A percentile compares a stretch with the other conserved stretches of the same genome.
These are phyloP conservation scores for Trichocomaceae sp. DNA, from an alignment of 2,329 filamentous ascomycete species.

Conservation along the genomic window DNA sequence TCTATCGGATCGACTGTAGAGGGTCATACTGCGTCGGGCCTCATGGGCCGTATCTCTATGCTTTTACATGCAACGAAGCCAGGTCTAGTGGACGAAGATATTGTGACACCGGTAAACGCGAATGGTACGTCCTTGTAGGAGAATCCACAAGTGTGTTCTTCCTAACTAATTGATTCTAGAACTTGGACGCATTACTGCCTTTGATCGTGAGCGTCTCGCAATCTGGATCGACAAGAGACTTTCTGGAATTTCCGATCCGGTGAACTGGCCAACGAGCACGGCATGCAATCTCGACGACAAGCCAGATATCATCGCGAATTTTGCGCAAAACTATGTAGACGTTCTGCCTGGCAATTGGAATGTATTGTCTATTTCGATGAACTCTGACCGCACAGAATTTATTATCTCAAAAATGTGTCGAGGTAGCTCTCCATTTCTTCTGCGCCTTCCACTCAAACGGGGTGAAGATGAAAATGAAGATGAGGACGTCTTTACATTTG, in stretches of 20 bases:
- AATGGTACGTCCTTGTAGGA: slow-evolving; percentile 29
- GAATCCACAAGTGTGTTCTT: neutral
- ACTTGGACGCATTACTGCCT: slow-evolving; percentile 37
- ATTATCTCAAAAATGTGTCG: slow-evolving; percentile 80
- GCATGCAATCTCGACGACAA: slow-evolving; percentile 17
- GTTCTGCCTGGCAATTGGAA: slow-evolving; percentile 79
- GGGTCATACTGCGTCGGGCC: slow-evolving; percentile 31
- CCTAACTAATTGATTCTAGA: slow-evolving; percentile 21
- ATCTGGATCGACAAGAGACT: slow-evolving; percentile 43
- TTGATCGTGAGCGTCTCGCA: slow-evolving; percentile 32
- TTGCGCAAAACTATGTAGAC: slow-evolving; percentile 76
- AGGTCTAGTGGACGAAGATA: slow-evolving; percentile 21
- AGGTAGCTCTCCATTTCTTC: slow-evolving; percentile 70
- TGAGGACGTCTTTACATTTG: slow-evolving; percentile 78
- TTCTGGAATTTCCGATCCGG: slow-evolving; percentile 37
- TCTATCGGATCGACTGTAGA: slow-evolving; percentile 35
- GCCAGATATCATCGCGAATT: slow-evolving; percentile 50
- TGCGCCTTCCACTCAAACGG: slow-evolving; percentile 77
- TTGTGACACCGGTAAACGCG: slow-evolving; percentile 30
- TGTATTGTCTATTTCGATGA: slow-evolving; percentile 76
- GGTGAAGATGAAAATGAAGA: slow-evolving; percentile 68
- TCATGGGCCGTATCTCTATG: slow-evolving; percentile 39
- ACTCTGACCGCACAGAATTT: slow-evolving; percentile 74
- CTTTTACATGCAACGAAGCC: slow-evolving; percentile 36
- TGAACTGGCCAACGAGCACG: slow-evolving; percentile 43